Base-by-base conservation (phyloP, 208 protist genomes). In the Zelonia costaricensis region DNA sequence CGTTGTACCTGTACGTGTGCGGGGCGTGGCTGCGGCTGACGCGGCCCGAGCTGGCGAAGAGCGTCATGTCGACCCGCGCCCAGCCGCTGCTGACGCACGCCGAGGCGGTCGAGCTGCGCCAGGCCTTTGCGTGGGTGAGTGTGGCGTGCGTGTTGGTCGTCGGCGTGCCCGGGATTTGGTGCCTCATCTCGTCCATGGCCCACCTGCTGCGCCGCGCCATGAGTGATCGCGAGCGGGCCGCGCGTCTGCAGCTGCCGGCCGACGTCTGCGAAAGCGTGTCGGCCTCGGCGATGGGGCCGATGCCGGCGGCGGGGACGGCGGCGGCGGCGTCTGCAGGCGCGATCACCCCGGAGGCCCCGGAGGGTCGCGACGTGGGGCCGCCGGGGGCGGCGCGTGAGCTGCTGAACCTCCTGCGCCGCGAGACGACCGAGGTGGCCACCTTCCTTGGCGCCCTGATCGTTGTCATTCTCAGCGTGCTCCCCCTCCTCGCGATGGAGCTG, bases 401-500 rank as follows among this genome's bases (percentile, higher is more conserved):
- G 6, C 23, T 23, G 16, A 23, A 12, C 15, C 12, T 51, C 10
- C 6, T 30, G 27, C 16, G 43, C 8, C 38, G 9, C 18, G 40
- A 51, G 40, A 35, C 62, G 8, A 57, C 49, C 13, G 28, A 27
- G 38, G 53, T 39, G 2, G 30, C 52, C 23, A 20, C 36, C 6
- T 38, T 76, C 9, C 15, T 46, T 0, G 76, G 62, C 6, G 52
- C 69, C 5, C 0, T 71, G 10, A 33, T 61, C 3, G 27, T 71
- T 7, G 68, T 70, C 4, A 0, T 68, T 3, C 28, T 49, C 9
- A 63, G 60, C 8, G 15, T 87, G 0, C 18, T 82, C 51, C 81
- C 81, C 20, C 45, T 79, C 13, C 65, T 84, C 1, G 63, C 70
- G 18, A 13, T 87, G 33, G 81, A 87, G 57, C n/a, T 81, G 39